phyloP scores from a whole-genome alignment of 148 eudicot genomes.

The Talinum fruticosum region DNA sequence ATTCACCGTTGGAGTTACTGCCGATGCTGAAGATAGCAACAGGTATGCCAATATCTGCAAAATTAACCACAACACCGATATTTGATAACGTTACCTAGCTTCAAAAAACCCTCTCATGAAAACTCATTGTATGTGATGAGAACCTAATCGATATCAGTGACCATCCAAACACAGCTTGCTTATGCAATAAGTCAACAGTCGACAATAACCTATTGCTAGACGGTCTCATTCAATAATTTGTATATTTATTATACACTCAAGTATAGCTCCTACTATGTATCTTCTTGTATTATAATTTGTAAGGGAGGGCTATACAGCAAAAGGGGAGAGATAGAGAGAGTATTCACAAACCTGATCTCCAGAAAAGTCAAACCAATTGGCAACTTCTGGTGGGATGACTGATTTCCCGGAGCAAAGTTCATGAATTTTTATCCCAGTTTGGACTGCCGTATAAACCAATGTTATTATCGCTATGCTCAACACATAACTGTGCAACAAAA shows the following conservation, averaged over 20 bases:
- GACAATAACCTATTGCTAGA: no score
- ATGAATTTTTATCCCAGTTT: slow-evolving; percentile 44
- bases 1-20: slow-evolving; percentile 44
- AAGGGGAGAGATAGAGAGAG: background rate
- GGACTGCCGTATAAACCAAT: slow-evolving; percentile 51
- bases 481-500: slow-evolving; percentile 40
- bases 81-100: background rate
- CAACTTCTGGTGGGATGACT: slow-evolving; percentile 20
- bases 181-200: no score
- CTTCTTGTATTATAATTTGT: no score
- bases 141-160: no score
- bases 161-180: no score
- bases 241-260: no score
- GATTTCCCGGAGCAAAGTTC: slow-evolving; percentile 41
- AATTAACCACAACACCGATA: background rate
- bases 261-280: no score
- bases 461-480: slow-evolving; percentile 60
- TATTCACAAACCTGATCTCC: slow-evolving; percentile 60
- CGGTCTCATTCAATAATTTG: no score
- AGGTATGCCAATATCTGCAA: slow-evolving; percentile 57
- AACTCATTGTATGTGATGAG: no score
- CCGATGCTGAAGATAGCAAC: slow-evolving; percentile 65
- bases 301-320: no score
- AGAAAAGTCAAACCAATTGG: slow-evolving; percentile 45
- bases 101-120: no score